Conservation (phyloP, 2,329 filamentous ascomycete species). For the Cadophora malorum region DNA sequence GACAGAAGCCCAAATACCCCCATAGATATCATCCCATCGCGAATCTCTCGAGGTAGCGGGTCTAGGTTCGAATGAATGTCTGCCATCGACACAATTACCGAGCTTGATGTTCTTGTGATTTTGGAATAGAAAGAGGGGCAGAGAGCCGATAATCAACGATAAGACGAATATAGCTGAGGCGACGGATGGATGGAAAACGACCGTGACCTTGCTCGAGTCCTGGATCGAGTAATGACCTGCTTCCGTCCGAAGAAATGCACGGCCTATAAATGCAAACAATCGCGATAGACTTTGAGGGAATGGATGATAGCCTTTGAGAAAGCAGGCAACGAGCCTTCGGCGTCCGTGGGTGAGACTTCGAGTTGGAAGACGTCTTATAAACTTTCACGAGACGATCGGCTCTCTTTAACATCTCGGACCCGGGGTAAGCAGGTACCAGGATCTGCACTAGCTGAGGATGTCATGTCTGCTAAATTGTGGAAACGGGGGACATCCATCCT, state of each 20-base stretch:
- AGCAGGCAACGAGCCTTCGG: not conserved
- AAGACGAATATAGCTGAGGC: not conserved
- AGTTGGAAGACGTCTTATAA: constrained; percentile 8
- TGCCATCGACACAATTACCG: constrained; percentile 6
- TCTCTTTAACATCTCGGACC: constrained; percentile 7
- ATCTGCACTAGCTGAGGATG: constrained; percentile 9
- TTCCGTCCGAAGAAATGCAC: not conserved
- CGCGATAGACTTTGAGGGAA: not conserved
- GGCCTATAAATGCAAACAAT: not conserved
- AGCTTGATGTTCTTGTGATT: not conserved
- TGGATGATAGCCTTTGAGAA: not conserved
- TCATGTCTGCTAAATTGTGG: constrained; percentile 4
- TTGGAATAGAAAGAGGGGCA: not conserved
- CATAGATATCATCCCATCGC: constrained; percentile 80
- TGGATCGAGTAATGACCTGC: constrained; percentile 3
- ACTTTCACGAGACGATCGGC: not conserved
- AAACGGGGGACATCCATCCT: constrained; percentile 17
- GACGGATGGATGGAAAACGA: not conserved
- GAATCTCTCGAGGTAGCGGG: constrained; percentile 87
- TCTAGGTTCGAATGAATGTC: constrained; percentile 65
- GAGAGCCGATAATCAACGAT: not conserved
- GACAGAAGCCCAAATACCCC: constrained; percentile 54
- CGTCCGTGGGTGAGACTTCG: not conserved
- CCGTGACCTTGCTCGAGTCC: not conserved
- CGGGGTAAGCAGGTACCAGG: constrained; percentile 1